Percentiles rank a stretch among this genome's conserved stretches.
Evolutionary conservation across 1,284 basidiomycete genomes (phyloP).

Genomic region (Cutaneotrichosporon sp.): DNA sequence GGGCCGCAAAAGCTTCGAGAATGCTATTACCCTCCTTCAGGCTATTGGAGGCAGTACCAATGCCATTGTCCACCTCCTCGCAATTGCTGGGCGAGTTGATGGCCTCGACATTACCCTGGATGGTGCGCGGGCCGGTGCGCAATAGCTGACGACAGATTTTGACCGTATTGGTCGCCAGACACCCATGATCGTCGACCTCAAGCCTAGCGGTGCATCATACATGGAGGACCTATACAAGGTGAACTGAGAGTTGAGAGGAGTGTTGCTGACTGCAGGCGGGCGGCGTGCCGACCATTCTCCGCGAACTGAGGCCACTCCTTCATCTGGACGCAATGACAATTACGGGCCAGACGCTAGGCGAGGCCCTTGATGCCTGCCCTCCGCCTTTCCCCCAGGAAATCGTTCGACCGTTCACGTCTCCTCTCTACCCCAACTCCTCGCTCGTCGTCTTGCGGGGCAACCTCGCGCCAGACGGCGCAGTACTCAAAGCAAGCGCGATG

Average conservation of each 20-base stretch:
- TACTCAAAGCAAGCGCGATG: constrained; percentile 43
- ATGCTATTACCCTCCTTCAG: constrained; percentile 49
- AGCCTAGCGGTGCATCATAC: constrained; percentile 49
- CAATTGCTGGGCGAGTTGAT: constrained; percentile 47
- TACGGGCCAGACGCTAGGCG: constrained; percentile 43
- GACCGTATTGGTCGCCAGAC: constrained; percentile 45
- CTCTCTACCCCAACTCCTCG: constrained; percentile 28
- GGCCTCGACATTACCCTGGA: constrained; percentile 47
- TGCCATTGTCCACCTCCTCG: constrained; percentile 49
- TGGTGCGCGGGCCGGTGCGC: constrained; percentile 16
- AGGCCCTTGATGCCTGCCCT: constrained; percentile 29
- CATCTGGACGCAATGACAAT: constrained; percentile 40
- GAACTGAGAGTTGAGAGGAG: not conserved
- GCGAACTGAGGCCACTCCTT: constrained; percentile 26
- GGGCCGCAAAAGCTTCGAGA: constrained; percentile 48
- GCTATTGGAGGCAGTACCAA: constrained; percentile 51
- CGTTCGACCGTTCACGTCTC: constrained; percentile 32
- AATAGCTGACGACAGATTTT: constrained; percentile 37
- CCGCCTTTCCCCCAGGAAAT: constrained; percentile 32
- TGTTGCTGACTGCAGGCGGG: constrained; percentile 33
- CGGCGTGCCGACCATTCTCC: constrained; percentile 44
- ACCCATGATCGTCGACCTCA: constrained; percentile 49
- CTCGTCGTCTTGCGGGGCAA: constrained; percentile 42
- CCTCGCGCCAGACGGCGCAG: constrained; percentile 38
- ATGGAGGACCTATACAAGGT: constrained; percentile 50